Percentiles rank a stretch among this genome's conserved stretches.
Evolutionary conservation across 2,329 filamentous ascomycete species (phyloP).

Genomic region (Dactylonectria macrodidyma): DNA sequence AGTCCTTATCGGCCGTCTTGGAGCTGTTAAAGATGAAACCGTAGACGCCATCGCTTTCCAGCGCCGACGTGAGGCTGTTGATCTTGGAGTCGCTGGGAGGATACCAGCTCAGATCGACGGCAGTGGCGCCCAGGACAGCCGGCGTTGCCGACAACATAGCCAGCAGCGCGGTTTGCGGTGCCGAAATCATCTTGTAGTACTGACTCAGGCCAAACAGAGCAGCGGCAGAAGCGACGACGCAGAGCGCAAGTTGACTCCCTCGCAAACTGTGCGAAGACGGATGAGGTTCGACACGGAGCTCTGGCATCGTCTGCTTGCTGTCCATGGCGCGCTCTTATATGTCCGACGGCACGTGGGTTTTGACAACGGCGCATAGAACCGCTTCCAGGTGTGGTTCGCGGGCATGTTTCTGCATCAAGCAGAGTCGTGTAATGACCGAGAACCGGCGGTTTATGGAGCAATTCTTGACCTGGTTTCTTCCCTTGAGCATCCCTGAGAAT

Average conservation of each 20-base stretch:
- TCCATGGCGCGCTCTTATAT: too few relatives aligned
- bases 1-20: slow-evolving; percentile 65
- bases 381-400: too few relatives aligned
- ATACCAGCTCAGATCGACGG: slow-evolving; percentile 68
- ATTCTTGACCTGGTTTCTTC: too few relatives aligned
- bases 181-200: slow-evolving; percentile 35
- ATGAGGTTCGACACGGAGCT: too few relatives aligned
- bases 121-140: slow-evolving; percentile 25
- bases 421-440: too few relatives aligned
- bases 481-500: too few relatives aligned
- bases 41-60: slow-evolving; percentile 75
- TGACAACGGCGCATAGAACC: too few relatives aligned
- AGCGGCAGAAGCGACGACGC: slow-evolving; percentile 18
- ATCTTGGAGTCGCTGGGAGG: slow-evolving; percentile 68
- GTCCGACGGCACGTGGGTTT: too few relatives aligned
- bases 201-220: slow-evolving; percentile 25
- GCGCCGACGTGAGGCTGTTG: slow-evolving; percentile 72
- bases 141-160: slow-evolving; percentile 35
- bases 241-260: slow-evolving; percentile 22
- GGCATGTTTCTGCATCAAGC: too few relatives aligned
- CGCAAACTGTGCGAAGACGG: background rate
- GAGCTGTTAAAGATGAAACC: slow-evolving; percentile 83
- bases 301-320: too few relatives aligned
- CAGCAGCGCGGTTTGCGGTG: slow-evolving; percentile 29
- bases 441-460: too few relatives aligned